Evolutionary conservation across 768 basidiomycete genomes (phyloP).

Genomic region (Trametes elegans): DNA sequence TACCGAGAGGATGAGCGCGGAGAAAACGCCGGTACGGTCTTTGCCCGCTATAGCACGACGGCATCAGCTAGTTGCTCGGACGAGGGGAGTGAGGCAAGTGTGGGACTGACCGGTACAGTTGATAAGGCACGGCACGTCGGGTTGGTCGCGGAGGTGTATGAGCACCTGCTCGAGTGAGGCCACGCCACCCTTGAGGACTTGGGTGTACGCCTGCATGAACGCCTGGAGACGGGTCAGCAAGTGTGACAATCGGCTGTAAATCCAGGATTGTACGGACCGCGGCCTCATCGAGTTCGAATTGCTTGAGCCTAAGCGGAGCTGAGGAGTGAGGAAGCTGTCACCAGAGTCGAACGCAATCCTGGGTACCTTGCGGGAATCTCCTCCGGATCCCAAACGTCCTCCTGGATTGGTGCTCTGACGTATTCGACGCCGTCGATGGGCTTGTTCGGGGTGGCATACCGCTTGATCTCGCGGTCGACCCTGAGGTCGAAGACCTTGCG

Average conservation of each 20-base stretch:
- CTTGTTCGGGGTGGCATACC: conserved; percentile 31
- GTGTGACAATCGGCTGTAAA: background rate
- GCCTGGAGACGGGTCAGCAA: conserved; percentile 24
- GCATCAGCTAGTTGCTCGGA: background rate
- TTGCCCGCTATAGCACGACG: conserved; percentile 36
- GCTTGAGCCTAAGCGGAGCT: conserved; percentile 29
- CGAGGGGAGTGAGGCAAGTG: background rate
- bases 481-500: conserved; percentile 41
- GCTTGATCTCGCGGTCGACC: conserved; percentile 35
- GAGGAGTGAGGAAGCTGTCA: background rate
- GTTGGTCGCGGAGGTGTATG: conserved; percentile 36
- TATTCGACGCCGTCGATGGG: conserved; percentile 30
- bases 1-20: conserved; percentile 37
- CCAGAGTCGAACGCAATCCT: too few species aligned
- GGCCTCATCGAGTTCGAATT: conserved; percentile 27
- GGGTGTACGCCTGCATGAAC: conserved; percentile 31
- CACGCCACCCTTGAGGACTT: conserved; percentile 33
- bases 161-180: conserved; percentile 36
- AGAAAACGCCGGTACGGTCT: conserved; percentile 42
- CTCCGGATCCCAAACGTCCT: conserved; percentile 30
- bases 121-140: conserved; percentile 39
- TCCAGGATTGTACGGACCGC: conserved; percentile 25
- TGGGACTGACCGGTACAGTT: conserved; percentile 42
- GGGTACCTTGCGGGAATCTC: conserved; percentile 11
- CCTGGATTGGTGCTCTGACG: conserved; percentile 27